phyloP scores from a whole-genome alignment of 2,329 filamentous ascomycete genomes.

The Aspergillus thermomutatus region DNA sequence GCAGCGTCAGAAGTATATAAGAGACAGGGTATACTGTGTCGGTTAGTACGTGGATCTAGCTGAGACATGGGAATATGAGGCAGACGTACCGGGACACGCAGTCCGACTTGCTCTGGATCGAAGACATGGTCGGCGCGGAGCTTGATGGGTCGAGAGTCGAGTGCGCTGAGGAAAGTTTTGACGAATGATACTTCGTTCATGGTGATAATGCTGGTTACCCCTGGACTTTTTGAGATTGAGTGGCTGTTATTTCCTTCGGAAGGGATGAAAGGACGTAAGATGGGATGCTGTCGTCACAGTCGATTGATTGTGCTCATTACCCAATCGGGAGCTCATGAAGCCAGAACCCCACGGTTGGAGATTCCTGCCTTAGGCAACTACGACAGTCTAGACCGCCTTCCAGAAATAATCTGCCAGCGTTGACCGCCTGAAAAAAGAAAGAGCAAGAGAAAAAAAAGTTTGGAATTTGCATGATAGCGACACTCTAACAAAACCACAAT shows the following conservation, averaged over 20 bases:
- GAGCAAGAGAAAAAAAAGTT: slow-evolving; percentile 29
- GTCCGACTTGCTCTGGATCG: slow-evolving; percentile 74
- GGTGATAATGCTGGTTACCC: slow-evolving; percentile 10
- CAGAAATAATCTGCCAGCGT: slow-evolving; percentile 17
- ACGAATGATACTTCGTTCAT: slow-evolving; percentile 87
- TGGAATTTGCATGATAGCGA: slow-evolving; percentile 15
- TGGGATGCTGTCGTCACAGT: neutral
- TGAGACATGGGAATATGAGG: neutral
- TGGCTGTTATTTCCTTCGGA: neutral
- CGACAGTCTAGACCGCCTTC: slow-evolving; percentile 18
- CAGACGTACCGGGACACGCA: slow-evolving; percentile 67
- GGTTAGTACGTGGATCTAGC: neutral
- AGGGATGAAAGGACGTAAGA: neutral
- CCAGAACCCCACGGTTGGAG: neutral
- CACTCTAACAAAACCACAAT: slow-evolving; percentile 10
- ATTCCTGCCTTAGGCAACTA: slow-evolving; percentile 2
- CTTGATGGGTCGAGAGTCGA: slow-evolving; percentile 76
- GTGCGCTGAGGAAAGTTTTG: slow-evolving; percentile 73
- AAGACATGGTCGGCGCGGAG: slow-evolving; percentile 87
- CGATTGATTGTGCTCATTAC: slow-evolving; percentile 10
- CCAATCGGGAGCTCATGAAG: slow-evolving; percentile 17
- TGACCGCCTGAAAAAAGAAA: slow-evolving; percentile 26
- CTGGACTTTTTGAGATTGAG: neutral
- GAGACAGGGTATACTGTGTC: too few relatives aligned
- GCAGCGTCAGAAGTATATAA: too few relatives aligned